These are phyloP conservation scores for Tetracladium marchalianum DNA, from an alignment of 495 filamentous ascomycete genomes.

Conservation along the genomic window DNA sequence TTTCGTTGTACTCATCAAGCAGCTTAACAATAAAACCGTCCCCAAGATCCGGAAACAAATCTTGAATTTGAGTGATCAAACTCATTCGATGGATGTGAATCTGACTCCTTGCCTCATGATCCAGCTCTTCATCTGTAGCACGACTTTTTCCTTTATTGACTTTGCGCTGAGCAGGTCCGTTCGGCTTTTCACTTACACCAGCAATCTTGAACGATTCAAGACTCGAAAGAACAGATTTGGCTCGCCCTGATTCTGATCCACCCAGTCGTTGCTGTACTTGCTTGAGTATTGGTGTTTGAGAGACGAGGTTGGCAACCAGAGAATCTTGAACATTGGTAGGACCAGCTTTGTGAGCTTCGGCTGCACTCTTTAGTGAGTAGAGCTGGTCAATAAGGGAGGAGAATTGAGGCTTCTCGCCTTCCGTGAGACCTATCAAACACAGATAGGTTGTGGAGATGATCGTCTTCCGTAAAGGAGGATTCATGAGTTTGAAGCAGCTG, in stretches of 20 bases:
- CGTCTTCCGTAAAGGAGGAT: conserved; percentile 45
- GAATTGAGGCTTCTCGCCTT: conserved; percentile 53
- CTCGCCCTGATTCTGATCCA: conserved; percentile 32
- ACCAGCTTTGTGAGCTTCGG: conserved; percentile 43
- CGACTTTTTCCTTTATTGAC: conserved; percentile 54
- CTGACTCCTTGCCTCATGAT: conserved; percentile 32
- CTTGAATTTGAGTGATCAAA: conserved; percentile 77
- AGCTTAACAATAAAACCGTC: conserved; percentile 71
- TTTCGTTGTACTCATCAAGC: conserved; percentile 66
- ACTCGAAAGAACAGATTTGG: conserved; percentile 45
- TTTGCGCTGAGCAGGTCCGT: conserved; percentile 31
- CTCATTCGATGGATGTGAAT: conserved; percentile 75
- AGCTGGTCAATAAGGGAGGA: conserved; percentile 71
- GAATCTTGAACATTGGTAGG: conserved; percentile 40
- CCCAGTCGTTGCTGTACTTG: conserved; percentile 36
- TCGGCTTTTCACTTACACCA: conserved; percentile 40
- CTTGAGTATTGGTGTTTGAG: conserved; percentile 45
- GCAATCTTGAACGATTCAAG: conserved; percentile 46
- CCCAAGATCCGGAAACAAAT: conserved; percentile 86
- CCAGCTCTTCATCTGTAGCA: conserved; percentile 21
- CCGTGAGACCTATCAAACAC: conserved; percentile 56
- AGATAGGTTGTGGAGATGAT: conserved; percentile 65
- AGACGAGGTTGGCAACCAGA: conserved; percentile 53
- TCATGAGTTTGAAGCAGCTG: conserved; percentile 51
- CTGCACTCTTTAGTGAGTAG: conserved; percentile 64